These are phyloP conservation scores for Trichoderma atroviride DNA, from an alignment of 2,329 filamentous ascomycete genomes.

Conservation along the genomic window DNA sequence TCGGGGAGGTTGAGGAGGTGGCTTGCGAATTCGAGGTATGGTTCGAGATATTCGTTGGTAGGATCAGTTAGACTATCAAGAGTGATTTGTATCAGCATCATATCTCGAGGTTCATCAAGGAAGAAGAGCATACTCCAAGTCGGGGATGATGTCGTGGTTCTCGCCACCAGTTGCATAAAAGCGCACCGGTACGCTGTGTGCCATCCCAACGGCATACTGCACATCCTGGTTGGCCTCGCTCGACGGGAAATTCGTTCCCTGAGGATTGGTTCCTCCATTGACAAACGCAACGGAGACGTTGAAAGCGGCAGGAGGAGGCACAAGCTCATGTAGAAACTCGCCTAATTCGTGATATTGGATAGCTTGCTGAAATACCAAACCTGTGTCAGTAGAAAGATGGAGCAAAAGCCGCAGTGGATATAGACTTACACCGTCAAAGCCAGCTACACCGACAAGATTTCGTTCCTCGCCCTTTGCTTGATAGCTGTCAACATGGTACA, in stretches of 20 bases:
- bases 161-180: constrained; percentile 40
- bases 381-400: background rate
- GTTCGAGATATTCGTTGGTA: constrained; percentile 54
- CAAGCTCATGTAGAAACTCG: constrained; percentile 57
- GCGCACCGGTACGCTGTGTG: constrained; percentile 40
- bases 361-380: constrained; percentile 43
- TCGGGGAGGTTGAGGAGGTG: constrained; percentile 60
- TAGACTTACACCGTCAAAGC: constrained; percentile 44
- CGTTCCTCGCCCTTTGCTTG: constrained; percentile 61
- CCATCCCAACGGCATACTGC: constrained; percentile 42
- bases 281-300: constrained; percentile 62
- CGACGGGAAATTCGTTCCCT: constrained; percentile 40
- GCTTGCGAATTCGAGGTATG: constrained; percentile 65
- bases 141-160: constrained; percentile 37
- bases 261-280: constrained; percentile 57
- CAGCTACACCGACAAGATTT: constrained; percentile 65
- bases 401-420: background rate
- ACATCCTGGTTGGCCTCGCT: constrained; percentile 45
- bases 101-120: background rate
- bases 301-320: constrained; percentile 52
- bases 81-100: background rate
- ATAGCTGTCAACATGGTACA: constrained; percentile 48
- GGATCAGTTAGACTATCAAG: background rate
- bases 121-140: constrained; percentile 38
- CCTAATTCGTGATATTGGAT: constrained; percentile 58